Conservation (phyloP, 371 early-diverging fungal genomes). For the Lichtheimia corymbifera region DNA sequence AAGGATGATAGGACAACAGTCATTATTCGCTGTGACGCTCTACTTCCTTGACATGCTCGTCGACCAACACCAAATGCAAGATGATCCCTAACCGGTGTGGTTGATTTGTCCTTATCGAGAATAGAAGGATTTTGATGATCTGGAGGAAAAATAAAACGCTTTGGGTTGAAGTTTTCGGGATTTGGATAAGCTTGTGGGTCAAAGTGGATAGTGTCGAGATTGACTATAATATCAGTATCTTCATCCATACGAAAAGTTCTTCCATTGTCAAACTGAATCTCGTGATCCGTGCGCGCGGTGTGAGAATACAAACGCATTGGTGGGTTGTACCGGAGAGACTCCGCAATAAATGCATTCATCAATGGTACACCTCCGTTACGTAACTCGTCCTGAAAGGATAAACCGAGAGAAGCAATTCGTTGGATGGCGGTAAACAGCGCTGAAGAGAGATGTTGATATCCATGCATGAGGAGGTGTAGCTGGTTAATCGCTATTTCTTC, state of each 20-base stretch:
- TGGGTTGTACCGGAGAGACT: conserved; percentile 35
- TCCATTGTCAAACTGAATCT: conserved; percentile 15
- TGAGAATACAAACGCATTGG: conserved; percentile 31
- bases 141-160: conserved; percentile 9
- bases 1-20: neutral
- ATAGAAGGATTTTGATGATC: neutral
- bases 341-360: conserved; percentile 32
- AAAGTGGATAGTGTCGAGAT: conserved; percentile 39
- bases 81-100: conserved; percentile 2
- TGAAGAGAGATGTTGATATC: conserved; percentile 32
- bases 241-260: conserved; percentile 32
- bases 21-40: conserved; percentile 11
- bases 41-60: conserved; percentile 16
- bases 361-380: conserved; percentile 9
- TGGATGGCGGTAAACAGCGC: conserved; percentile 39
- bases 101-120: conserved; percentile 6
- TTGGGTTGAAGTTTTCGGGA: conserved; percentile 14
- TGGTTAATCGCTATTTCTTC: conserved; percentile 38
- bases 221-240: conserved; percentile 27
- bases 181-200: conserved; percentile 16
- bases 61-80: conserved; percentile 23
- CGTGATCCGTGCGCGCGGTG: conserved; percentile 36
- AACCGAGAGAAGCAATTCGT: conserved; percentile 33
- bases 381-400: conserved; percentile 12
- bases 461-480: conserved; percentile 40